Evolutionary conservation across 2,329 filamentous ascomycete species (phyloP).

Genomic region (Phyllosticta citrichinensis): DNA sequence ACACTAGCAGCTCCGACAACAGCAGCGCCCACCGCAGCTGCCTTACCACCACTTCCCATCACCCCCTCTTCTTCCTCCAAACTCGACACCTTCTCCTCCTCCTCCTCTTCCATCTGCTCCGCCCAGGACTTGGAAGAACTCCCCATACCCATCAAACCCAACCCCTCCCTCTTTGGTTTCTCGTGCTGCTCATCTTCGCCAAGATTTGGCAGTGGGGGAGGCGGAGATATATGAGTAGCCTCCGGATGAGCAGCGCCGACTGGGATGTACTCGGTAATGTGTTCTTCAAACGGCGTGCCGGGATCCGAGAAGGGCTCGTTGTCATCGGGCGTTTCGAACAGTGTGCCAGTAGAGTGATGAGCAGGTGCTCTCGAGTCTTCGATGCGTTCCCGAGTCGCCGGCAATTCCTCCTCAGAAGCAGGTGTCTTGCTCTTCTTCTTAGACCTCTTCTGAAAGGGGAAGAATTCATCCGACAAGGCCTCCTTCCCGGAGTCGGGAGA

Average conservation of each 20-base stretch:
- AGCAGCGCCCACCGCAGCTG: not conserved
- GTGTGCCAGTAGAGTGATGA: not conserved
- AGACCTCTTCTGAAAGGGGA: conserved; percentile 15
- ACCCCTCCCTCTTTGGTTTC: not conserved
- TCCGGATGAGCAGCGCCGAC: not conserved
- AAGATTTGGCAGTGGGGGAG: not conserved
- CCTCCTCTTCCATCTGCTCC: conserved; percentile 3
- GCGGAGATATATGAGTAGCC: not conserved
- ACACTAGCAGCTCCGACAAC: not conserved
- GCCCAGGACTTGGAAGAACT: conserved; percentile 1
- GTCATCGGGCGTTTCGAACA: conserved; percentile 4
- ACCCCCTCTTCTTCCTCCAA: not conserved
- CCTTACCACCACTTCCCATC: not conserved
- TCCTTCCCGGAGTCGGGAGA: conserved; percentile 12
- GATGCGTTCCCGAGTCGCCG: not conserved
- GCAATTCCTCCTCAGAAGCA: not conserved
- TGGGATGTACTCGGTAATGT: not conserved
- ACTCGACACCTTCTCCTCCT: not conserved
- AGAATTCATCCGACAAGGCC: conserved; percentile 20
- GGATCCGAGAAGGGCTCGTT: not conserved
- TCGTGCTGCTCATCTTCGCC: not conserved
- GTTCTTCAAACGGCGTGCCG: not conserved
- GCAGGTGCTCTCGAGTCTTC: not conserved
- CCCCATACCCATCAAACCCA: not conserved
- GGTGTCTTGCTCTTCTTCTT: conserved; percentile 21